Conservation (phyloP, 2,329 filamentous ascomycete genomes). For the Gyromitra esculenta region DNA sequence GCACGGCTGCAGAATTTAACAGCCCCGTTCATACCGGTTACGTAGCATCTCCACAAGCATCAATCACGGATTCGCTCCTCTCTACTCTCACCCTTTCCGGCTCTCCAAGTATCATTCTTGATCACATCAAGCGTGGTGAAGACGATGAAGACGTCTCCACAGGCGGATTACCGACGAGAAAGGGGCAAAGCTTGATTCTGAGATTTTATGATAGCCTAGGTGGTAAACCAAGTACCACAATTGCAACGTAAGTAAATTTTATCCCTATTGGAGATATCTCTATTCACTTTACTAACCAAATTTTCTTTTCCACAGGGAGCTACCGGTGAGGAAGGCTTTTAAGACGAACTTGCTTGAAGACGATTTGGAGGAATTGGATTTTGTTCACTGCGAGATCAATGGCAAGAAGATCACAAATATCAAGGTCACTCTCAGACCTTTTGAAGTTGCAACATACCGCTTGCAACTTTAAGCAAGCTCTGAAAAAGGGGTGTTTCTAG, state of each 20-base stretch:
- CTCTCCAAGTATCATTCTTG: constrained; percentile 71
- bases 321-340: constrained; percentile 76
- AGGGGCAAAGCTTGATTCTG: constrained; percentile 81
- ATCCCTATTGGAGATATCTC: neutral
- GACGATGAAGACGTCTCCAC: constrained; percentile 79
- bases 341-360: constrained; percentile 93
- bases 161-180: constrained; percentile 70
- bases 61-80: constrained; percentile 36
- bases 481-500: neutral
- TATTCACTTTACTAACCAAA: constrained; percentile 4
- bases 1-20: constrained; percentile 90
- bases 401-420: constrained; percentile 64
- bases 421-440: constrained; percentile 75
- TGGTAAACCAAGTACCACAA: constrained; percentile 76
- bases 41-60: constrained; percentile 61
- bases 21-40: constrained; percentile 71
- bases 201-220: constrained; percentile 90
- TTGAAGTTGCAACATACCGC: constrained; percentile 85
- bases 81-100: constrained; percentile 58
- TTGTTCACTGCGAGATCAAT: constrained; percentile 57
- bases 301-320: constrained; percentile 12
- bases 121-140: constrained; percentile 92
- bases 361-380: constrained; percentile 73
- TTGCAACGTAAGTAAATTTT: constrained; percentile 69
- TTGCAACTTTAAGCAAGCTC: constrained; percentile 64